These are phyloP conservation scores for Arachis monticola DNA, from an alignment of 331 rosid species.

Conservation along the genomic window DNA sequence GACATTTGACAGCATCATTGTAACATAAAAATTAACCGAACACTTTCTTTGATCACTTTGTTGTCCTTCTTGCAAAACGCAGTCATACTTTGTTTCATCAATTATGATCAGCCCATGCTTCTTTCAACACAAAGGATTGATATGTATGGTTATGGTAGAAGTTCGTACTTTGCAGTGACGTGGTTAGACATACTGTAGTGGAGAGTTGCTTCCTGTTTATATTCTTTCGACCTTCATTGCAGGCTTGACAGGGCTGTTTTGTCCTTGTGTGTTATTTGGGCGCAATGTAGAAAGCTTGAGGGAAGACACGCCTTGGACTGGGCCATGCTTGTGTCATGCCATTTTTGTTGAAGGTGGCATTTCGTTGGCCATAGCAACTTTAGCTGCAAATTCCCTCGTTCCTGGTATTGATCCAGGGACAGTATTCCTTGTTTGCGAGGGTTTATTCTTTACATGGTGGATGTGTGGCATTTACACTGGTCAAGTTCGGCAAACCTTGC, in stretches of 20 bases:
- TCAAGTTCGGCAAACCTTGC: constrained; percentile 82
- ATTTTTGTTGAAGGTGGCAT: constrained; percentile 93
- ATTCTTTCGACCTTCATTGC: constrained; percentile 39
- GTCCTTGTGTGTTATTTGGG: constrained; percentile 95
- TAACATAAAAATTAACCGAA: constrained; percentile 9
- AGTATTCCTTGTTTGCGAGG: constrained; percentile 75
- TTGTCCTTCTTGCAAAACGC: constrained; percentile 23
- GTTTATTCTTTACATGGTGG: constrained; percentile 95
- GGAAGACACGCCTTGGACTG: constrained; percentile 77
- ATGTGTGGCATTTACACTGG: constrained; percentile 95
- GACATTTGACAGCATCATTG: constrained; percentile 8
- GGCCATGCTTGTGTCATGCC: constrained; percentile 91
- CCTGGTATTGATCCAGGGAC: constrained; percentile 72
- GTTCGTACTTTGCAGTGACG: constrained; percentile 31
- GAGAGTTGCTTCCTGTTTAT: constrained; percentile 18
- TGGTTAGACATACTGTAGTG: background rate
- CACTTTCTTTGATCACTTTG: background rate
- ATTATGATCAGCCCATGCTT: background rate
- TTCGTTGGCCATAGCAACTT: constrained; percentile 79
- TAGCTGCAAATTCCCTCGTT: constrained; percentile 45
- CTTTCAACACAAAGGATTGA: constrained; percentile 16
- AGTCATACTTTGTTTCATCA: constrained; percentile 27
- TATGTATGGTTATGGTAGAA: background rate
- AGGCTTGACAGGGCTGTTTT: constrained; percentile 89
- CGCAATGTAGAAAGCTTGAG: constrained; percentile 80